phyloP scores from a whole-genome alignment of 2,329 filamentous ascomycete species.

The Stagonosporopsis rhizophila region DNA sequence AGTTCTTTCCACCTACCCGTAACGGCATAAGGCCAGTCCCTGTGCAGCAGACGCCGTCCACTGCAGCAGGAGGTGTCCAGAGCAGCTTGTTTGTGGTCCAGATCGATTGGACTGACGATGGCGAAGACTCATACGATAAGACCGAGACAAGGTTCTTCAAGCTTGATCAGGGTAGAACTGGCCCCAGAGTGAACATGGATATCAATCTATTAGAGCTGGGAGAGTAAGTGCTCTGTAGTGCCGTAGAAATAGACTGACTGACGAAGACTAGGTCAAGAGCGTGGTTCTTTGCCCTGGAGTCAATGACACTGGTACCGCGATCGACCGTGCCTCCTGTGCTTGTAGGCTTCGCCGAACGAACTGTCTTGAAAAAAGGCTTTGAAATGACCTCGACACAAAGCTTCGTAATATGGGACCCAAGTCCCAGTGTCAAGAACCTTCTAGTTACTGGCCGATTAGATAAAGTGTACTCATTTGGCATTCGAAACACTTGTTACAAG shows the following conservation, averaged over 20 bases:
- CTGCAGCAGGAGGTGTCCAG: neutral
- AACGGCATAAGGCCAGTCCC: constrained; percentile 20
- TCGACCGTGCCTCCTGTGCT: constrained; percentile 34
- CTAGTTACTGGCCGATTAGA: constrained; percentile 30
- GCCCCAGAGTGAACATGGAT: constrained; percentile 36
- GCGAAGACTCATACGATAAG: constrained; percentile 42
- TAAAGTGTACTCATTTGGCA: constrained; percentile 41
- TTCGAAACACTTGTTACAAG: constrained; percentile 38
- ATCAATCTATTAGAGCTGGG: constrained; percentile 44
- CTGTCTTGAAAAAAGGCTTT: constrained; percentile 27
- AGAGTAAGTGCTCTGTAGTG: constrained; percentile 24
- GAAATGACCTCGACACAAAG: constrained; percentile 18
- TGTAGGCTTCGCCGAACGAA: constrained; percentile 29
- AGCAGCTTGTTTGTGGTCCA: constrained; percentile 32
- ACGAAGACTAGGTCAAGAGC: constrained; percentile 28
- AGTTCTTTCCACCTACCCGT: constrained; percentile 11
- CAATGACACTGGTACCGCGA: constrained; percentile 26
- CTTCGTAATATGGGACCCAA: constrained; percentile 32
- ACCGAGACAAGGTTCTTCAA: constrained; percentile 31
- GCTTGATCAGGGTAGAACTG: constrained; percentile 22
- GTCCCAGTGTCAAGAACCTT: constrained; percentile 22
- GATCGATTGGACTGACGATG: constrained; percentile 43
- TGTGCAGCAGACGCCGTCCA: neutral
- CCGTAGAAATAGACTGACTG: neutral
- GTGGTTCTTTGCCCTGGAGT: constrained; percentile 43